A percentile compares a stretch with the other conserved stretches of the same genome.
Conservation (phyloP, 2,329 filamentous ascomycete genomes). For the Verticillium klebahnii region DNA sequence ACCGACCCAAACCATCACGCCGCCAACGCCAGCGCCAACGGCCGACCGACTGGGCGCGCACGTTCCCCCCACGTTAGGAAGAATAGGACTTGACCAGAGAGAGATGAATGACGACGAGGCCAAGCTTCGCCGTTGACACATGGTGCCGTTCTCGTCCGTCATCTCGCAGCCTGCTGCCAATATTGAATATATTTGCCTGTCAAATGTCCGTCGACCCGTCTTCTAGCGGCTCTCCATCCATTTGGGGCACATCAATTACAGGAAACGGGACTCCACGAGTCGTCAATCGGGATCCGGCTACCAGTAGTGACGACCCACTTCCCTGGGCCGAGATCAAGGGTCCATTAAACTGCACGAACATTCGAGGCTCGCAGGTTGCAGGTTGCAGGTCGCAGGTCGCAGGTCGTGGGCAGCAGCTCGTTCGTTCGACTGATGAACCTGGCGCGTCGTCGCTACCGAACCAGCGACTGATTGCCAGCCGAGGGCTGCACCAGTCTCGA, state of each 20-base stretch:
- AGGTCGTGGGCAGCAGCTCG: too few species aligned
- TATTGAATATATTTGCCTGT: neutral
- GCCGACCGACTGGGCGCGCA: neutral
- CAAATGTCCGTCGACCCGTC: neutral
- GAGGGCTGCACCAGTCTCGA: neutral
- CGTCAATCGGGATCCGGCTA: neutral
- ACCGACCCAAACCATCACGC: neutral
- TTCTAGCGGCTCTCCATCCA: neutral
- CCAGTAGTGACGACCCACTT: neutral
- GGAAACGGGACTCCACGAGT: neutral
- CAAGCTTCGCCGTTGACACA: neutral
- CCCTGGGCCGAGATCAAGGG: neutral
- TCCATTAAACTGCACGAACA: neutral
- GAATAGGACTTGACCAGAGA: neutral
- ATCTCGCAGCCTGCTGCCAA: neutral
- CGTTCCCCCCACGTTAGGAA: neutral
- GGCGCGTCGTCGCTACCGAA: neutral
- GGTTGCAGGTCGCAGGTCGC: neutral
- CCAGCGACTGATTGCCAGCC: neutral
- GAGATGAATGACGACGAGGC: neutral
- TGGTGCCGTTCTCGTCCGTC: neutral
- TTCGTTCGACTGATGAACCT: neutral
- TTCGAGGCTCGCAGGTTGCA: neutral
- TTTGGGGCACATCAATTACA: neutral
- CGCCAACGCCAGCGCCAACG: neutral